These are phyloP conservation scores for Magnolia sinica DNA, from an alignment of 164 flowering plant species.

Conservation along the genomic window DNA sequence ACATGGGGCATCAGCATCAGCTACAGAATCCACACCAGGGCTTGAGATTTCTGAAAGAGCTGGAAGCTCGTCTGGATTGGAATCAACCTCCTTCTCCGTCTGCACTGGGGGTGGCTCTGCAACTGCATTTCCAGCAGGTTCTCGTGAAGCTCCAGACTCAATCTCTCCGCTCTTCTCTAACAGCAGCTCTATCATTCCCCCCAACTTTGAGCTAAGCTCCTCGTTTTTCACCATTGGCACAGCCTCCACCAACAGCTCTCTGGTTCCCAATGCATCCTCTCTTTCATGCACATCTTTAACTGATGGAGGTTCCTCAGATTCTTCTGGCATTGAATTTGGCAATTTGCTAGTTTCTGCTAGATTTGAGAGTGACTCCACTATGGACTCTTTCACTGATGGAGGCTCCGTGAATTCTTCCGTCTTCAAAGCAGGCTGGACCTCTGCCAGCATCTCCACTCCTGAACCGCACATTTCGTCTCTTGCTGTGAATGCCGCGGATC, in stretches of 20 bases:
- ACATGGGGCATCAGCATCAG: background rate
- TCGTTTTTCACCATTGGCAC: background rate
- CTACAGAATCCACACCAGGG: background rate
- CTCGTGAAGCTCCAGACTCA: background rate
- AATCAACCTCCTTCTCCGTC: background rate
- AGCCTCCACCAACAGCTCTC: background rate
- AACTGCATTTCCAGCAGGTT: background rate
- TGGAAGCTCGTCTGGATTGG: background rate
- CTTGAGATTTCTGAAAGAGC: background rate
- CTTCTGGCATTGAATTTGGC: background rate
- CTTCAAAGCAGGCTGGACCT: background rate
- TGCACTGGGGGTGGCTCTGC: background rate
- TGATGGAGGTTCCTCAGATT: background rate
- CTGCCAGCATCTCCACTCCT: background rate
- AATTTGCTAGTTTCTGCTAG: too few species aligned
- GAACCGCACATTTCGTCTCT: background rate
- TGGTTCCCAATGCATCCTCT: background rate
- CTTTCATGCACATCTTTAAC: background rate
- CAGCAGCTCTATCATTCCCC: background rate
- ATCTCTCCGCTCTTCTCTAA: background rate
- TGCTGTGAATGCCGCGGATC: background rate
- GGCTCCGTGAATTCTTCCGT: background rate
- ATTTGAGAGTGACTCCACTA: background rate
- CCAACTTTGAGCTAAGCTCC: background rate
- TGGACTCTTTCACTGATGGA: background rate